A percentile compares a stretch with the other conserved stretches of the same genome.
Evolutionary conservation across 2,329 filamentous ascomycete genomes (phyloP).

Genomic region (Xylariaceae sp.): DNA sequence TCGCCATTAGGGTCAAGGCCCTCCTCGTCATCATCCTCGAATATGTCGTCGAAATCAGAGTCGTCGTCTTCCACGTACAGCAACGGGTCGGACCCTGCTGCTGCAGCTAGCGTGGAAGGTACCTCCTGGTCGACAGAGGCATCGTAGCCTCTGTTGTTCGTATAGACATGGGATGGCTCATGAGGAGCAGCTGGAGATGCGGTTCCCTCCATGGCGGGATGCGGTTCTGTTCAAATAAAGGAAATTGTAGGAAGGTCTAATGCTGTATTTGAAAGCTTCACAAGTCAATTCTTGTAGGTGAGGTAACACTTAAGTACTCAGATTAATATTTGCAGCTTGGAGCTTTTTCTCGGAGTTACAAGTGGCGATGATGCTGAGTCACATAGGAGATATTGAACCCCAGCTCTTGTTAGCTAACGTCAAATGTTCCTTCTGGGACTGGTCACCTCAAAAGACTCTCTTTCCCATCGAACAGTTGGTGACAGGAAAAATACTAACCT

Average conservation of each 20-base stretch:
- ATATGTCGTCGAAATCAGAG: conserved; percentile 37
- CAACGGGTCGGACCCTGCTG: conserved; percentile 4
- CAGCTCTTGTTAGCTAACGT: neutral
- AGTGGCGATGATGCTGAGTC: neutral
- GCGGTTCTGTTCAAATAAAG: neutral
- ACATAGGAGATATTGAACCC: neutral
- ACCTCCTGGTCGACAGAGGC: conserved; percentile 31
- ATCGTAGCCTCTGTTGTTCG: conserved; percentile 40
- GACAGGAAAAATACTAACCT: no score
- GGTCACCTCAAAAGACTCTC: no score
- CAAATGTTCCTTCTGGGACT: no score
- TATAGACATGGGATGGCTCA: conserved; percentile 41
- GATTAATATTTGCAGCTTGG: no score
- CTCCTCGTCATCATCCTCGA: conserved; percentile 40
- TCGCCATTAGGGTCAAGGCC: conserved; percentile 47
- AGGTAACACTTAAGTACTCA: no score
- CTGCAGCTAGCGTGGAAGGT: conserved; percentile 27
- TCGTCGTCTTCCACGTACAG: conserved; percentile 26
- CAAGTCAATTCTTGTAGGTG: no score
- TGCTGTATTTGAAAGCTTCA: no score
- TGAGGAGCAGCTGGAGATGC: conserved; percentile 36
- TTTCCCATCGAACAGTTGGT: no score
- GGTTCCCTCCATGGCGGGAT: conserved; percentile 18
- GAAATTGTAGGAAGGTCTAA: no score
- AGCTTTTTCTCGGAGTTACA: no score